These are phyloP conservation scores for Penicillium freii DNA, from an alignment of 2,329 filamentous ascomycete species.

Conservation along the genomic window DNA sequence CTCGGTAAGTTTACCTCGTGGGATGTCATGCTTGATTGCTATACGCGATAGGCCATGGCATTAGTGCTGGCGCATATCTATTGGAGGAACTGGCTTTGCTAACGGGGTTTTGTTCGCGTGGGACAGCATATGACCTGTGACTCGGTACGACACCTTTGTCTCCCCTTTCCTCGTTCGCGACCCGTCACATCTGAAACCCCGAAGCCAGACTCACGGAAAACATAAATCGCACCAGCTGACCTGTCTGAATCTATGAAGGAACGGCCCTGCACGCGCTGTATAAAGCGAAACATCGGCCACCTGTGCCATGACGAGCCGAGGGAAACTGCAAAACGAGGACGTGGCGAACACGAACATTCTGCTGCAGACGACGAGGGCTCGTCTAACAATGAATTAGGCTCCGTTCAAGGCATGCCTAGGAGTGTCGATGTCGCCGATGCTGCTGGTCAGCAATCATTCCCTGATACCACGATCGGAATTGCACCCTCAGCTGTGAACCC, in stretches of 20 bases:
- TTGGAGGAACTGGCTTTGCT: conserved; percentile 41
- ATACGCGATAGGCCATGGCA: conserved; percentile 10
- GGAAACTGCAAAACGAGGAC: conserved; percentile 79
- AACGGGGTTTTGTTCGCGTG: conserved; percentile 45
- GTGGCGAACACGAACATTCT: conserved; percentile 60
- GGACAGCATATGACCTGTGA: conserved; percentile 88
- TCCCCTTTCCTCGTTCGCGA: conserved; percentile 18
- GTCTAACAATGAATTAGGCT: conserved; percentile 45
- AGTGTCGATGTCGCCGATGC: conserved; percentile 59
- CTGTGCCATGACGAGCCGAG: conserved; percentile 96
- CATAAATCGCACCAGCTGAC: conserved; percentile 20
- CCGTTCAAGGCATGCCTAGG: conserved; percentile 50
- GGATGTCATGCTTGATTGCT: conserved; percentile 19
- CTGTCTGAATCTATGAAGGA: conserved; percentile 57
- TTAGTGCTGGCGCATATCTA: conserved; percentile 3
- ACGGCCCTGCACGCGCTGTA: conserved; percentile 93
- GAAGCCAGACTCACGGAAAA: conserved; percentile 12
- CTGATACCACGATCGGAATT: conserved; percentile 47
- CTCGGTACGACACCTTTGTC: conserved; percentile 60
- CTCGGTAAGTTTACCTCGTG: conserved; percentile 67
- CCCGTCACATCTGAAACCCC: conserved; percentile 26
- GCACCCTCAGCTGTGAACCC: conserved; percentile 45
- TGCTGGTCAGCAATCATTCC: conserved; percentile 44
- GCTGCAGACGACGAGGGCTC: conserved; percentile 59
- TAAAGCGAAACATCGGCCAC: conserved; percentile 98